phyloP scores from a whole-genome alignment of 805 yeast species.

The Kuraishia piskuri region DNA sequence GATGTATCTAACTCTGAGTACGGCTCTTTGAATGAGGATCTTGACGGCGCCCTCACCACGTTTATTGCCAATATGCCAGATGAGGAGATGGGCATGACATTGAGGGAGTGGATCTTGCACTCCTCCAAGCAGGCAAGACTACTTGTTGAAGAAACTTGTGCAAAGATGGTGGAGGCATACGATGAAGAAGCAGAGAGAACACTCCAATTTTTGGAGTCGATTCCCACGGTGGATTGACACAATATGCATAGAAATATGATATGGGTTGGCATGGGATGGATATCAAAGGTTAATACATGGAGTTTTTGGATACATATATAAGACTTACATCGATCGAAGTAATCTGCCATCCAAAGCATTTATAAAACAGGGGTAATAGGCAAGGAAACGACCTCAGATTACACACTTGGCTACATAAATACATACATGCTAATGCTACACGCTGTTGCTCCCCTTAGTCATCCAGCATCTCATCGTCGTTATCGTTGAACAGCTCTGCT shows the following conservation, averaged over 20 bases:
- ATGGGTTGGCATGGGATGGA: background rate
- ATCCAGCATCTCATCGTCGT: background rate
- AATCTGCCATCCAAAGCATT: background rate
- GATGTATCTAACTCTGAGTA: conserved; percentile 26
- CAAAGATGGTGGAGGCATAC: conserved; percentile 38
- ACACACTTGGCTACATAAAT: background rate
- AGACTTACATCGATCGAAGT: background rate
- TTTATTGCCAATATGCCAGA: conserved; percentile 66
- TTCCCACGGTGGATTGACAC: background rate
- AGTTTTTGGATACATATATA: background rate
- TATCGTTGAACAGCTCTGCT: background rate
- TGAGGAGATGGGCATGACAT: conserved; percentile 57
- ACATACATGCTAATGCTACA: too few species aligned
- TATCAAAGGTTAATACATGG: background rate
- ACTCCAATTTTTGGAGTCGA: conserved; percentile 13
- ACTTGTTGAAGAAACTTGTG: conserved; percentile 36
- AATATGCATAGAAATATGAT: background rate
- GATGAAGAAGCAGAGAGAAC: conserved; percentile 43
- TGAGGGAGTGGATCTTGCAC: conserved; percentile 59
- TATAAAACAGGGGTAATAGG: background rate
- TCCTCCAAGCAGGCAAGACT: conserved; percentile 46
- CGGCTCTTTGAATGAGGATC: conserved; percentile 43
- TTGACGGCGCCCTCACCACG: conserved; percentile 54
- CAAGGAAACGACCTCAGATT: too few species aligned
- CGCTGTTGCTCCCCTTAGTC: too few species aligned